These are phyloP conservation scores for Aspergillus niger DNA, from an alignment of 2,329 filamentous ascomycete genomes.

Conservation along the genomic window DNA sequence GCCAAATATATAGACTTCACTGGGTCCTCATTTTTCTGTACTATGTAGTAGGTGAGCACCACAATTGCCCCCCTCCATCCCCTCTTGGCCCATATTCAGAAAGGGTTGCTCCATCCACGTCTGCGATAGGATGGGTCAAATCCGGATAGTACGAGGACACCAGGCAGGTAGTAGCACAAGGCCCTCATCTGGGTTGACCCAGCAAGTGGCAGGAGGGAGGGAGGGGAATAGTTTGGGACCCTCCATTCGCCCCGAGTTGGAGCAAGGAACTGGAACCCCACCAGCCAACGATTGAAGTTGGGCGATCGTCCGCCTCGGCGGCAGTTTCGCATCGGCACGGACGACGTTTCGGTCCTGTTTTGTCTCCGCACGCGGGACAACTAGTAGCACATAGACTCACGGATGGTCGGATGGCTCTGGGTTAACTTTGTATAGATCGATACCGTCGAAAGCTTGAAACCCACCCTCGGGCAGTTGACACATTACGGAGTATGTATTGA, in stretches of 20 bases:
- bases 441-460: conserved; percentile 4
- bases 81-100: background rate
- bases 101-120: background rate
- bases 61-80: conserved; percentile 5
- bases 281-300: background rate
- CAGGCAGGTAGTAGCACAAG: too few relatives aligned
- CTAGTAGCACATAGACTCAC: background rate
- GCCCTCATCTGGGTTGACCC: too few relatives aligned
- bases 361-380: conserved; percentile 18
- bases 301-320: background rate
- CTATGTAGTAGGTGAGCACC: background rate
- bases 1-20: conserved; percentile 23
- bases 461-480: conserved; percentile 1
- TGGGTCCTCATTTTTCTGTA: background rate
- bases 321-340: background rate
- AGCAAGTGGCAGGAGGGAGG: too few relatives aligned
- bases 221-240: too few relatives aligned
- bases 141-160: too few relatives aligned
- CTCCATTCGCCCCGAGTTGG: too few relatives aligned
- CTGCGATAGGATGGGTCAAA: background rate
- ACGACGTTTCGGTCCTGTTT: background rate
- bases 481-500: background rate
- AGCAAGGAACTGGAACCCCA: background rate
- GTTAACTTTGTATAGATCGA: background rate
- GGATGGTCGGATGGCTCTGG: too few relatives aligned